These are phyloP conservation scores for Petunia axillaris DNA, from an alignment of 257 asterid genomes.

Conservation along the genomic window DNA sequence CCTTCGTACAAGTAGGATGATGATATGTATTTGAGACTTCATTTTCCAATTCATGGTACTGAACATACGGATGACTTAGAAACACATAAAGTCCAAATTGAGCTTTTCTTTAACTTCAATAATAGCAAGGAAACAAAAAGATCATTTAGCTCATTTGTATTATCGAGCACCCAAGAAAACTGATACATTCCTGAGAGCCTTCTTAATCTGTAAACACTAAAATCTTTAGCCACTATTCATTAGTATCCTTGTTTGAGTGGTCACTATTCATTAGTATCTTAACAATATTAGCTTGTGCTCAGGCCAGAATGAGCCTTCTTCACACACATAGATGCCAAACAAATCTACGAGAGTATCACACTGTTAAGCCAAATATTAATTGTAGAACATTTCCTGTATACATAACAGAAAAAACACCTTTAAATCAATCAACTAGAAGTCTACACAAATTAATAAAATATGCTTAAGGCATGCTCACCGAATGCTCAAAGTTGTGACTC, in stretches of 20 bases:
- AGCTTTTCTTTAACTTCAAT: neutral
- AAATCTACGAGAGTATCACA: neutral
- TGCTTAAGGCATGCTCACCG: conserved; percentile 57
- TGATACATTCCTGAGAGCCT: too few relatives aligned
- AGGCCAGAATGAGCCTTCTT: neutral
- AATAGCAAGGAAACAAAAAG: neutral
- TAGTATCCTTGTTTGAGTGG: too few relatives aligned
- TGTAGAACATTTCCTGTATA: neutral
- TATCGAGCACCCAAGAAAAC: too few relatives aligned
- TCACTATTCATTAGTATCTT: too few relatives aligned
- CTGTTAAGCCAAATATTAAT: neutral
- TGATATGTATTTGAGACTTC: neutral
- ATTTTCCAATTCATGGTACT: neutral
- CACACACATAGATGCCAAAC: neutral
- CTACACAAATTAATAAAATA: neutral
- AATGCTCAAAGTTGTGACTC: conserved; percentile 50
- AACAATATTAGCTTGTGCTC: too few relatives aligned
- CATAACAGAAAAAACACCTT: neutral
- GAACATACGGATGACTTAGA: neutral
- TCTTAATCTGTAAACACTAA: too few relatives aligned
- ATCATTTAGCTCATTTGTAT: too few relatives aligned
- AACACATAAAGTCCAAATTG: neutral
- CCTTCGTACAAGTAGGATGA: neutral
- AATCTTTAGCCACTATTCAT: too few relatives aligned
- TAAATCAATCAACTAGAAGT: neutral